Evolutionary conservation across 2,329 filamentous ascomycete genomes (phyloP), one percentile per base, ranked within the genome.

Genomic region (Pseudogymnoascus sp.): DNA sequence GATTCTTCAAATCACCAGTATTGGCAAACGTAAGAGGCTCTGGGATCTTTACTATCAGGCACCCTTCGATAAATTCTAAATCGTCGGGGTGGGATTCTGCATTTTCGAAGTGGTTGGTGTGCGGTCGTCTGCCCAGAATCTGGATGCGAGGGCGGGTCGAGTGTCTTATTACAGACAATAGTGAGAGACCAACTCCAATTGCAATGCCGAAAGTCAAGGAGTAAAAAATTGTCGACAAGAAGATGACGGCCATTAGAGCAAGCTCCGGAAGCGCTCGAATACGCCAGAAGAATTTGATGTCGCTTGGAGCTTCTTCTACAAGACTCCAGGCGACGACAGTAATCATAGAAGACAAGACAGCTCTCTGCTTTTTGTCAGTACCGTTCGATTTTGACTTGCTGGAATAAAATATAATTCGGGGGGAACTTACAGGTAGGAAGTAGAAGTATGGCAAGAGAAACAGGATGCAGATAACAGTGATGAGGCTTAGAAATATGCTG

Each of bases 11-110:
- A 68, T 94, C 90, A 55, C 92, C 94, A 0, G 94, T 97, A 73
- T 99, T 99, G 71, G 93, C 93, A 73, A 99, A 99, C 0, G 93
- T 97, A 60, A 99, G 79, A 0, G 94, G 94, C 72, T 99, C 94
- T 0, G 94, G 93, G 62, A 99, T 97, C 79, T 97, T 97, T 70
- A 97, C 91, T 64, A 99, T 96, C 8, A 99, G 79, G 65, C 90
- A 95, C 14, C 93, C 91, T 67, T 97, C 92, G 61, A 97, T 83
- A 69, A 96, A 92, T 73, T 97, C 93, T 2, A 97, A 80, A 29
- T 83, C 81, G 49, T 88, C 85, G 0, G 87, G 83, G 62, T 89
- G 83, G 0, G 87, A 78, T 69, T 87, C 92, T 1, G 92, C 92
- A 69, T 95, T 96, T 66, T 93, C 90, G 70, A 96, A 97, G 4